Conservation (phyloP, 2,329 filamentous ascomycete species). For the Trichoderma asperellum region DNA sequence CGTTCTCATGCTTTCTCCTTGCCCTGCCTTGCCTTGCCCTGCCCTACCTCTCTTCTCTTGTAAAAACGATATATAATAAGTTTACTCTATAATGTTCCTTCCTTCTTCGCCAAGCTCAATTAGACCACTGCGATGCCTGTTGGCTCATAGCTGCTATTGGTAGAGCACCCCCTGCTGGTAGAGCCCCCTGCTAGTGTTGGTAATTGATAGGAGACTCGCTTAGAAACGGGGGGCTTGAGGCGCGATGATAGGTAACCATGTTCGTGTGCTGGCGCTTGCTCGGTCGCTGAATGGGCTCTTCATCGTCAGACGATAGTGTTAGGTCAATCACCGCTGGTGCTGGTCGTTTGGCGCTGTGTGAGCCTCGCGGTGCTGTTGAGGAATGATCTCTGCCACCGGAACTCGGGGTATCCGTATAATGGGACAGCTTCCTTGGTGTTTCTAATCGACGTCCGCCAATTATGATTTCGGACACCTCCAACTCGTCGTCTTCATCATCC, state of each 20-base stretch:
- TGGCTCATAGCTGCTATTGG: not conserved
- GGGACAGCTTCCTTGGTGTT: constrained; percentile 44
- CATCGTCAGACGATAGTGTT: constrained; percentile 60
- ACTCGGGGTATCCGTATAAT: constrained; percentile 45
- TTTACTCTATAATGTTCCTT: not conserved
- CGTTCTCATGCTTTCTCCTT: not conserved
- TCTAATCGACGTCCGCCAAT: constrained; percentile 41
- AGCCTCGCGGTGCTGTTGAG: constrained; percentile 41
- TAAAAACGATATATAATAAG: not conserved
- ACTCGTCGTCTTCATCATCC: constrained; percentile 55
- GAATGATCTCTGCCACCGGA: constrained; percentile 45
- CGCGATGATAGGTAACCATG: constrained; percentile 35
- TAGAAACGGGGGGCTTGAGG: constrained; percentile 20
- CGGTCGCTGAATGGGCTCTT: constrained; percentile 51
- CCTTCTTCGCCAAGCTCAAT: not conserved
- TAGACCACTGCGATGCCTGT: not conserved
- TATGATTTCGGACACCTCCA: constrained; percentile 53
- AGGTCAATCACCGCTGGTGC: constrained; percentile 61
- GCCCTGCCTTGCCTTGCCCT: no score
- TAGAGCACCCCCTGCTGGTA: not conserved
- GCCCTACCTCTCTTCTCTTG: not conserved
- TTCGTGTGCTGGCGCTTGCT: constrained; percentile 51
- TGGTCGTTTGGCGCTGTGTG: constrained; percentile 53
- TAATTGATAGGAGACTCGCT: constrained; percentile 27
- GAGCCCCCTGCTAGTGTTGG: constrained; percentile 9